A percentile compares a stretch with the other conserved stretches of the same genome.
Conservation (phyloP, 352 stramenopile genomes). For the Pythium monospermum region DNA sequence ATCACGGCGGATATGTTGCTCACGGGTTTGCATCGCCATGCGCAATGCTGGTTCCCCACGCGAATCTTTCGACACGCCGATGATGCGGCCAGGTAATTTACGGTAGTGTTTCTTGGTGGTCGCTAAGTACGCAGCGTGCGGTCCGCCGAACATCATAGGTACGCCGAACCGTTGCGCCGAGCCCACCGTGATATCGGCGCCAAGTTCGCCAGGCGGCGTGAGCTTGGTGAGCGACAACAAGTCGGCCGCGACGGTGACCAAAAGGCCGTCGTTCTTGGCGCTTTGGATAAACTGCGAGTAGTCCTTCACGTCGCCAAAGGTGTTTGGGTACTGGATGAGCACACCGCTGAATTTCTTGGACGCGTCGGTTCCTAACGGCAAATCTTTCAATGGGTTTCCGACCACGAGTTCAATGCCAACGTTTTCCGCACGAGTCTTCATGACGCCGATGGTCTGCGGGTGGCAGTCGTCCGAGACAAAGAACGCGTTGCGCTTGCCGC, state of each 20-base stretch:
- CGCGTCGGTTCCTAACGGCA: conserved; percentile 77
- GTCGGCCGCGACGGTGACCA: conserved; percentile 97
- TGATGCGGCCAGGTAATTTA: conserved; percentile 98
- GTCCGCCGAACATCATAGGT: conserved; percentile 98
- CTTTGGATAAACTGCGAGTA: conserved; percentile 89
- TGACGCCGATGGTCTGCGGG: conserved; percentile 90
- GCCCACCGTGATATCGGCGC: conserved; percentile 97
- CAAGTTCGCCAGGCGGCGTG: conserved; percentile 91
- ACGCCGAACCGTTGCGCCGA: conserved; percentile 99
- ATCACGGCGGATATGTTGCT: conserved; percentile 98
- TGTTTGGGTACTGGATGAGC: conserved; percentile 99
- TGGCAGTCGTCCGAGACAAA: conserved; percentile 93
- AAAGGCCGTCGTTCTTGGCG: conserved; percentile 81
- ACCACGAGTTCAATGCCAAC: conserved; percentile 94
- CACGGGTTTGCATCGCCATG: conserved; percentile 99
- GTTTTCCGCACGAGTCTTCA: conserved; percentile 90
- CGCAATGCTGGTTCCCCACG: conserved; percentile 93
- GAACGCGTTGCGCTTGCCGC: conserved; percentile 94
- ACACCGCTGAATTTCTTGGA: conserved; percentile 90
- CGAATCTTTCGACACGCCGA: conserved; percentile 97
- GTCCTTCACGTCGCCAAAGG: conserved; percentile 92
- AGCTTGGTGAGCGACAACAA: conserved; percentile 95
- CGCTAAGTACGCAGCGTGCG: conserved; percentile 96
- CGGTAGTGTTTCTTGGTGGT: conserved; percentile 95
- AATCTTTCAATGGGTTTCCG: conserved; percentile 72